These are phyloP conservation scores for Alternaria sp. DNA, from an alignment of 2,329 filamentous ascomycete species.

Conservation along the genomic window DNA sequence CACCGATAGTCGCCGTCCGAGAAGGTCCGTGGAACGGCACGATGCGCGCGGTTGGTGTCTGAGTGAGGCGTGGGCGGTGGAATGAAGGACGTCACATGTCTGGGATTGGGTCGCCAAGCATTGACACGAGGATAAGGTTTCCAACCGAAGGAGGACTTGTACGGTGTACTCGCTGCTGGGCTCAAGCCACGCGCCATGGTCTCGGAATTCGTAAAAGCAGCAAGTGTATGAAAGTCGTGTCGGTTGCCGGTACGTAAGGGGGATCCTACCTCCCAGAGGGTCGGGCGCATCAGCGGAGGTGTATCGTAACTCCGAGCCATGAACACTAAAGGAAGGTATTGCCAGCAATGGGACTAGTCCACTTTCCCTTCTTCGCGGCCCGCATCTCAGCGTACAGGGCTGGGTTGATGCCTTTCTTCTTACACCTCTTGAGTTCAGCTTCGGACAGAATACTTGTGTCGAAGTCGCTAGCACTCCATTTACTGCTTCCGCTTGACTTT, in stretches of 20 bases:
- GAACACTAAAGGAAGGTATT: conserved; percentile 40
- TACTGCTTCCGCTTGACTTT: conserved; percentile 26
- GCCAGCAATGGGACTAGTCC: conserved; percentile 44
- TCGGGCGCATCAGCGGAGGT: not conserved
- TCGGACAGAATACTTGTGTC: conserved; percentile 48
- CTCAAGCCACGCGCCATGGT: not conserved
- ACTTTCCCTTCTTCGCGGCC: conserved; percentile 50
- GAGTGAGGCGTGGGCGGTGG: not conserved
- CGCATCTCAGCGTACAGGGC: conserved; percentile 57
- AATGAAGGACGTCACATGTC: not conserved
- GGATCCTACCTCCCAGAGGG: not conserved
- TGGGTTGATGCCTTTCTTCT: conserved; percentile 57
- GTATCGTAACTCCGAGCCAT: not conserved
- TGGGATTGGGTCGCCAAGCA: not conserved
- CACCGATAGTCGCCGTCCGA: not conserved
- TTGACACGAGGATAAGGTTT: not conserved
- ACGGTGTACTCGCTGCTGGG: not conserved
- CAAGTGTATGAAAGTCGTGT: not conserved
- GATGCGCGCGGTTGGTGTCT: not conserved
- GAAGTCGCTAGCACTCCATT: conserved; percentile 51
- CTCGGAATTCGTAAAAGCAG: not conserved
- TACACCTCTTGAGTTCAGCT: conserved; percentile 52
- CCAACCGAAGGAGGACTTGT: not conserved
- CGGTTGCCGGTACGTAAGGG: not conserved
- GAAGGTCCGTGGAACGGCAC: not conserved